Conservation (phyloP, 495 filamentous ascomycete genomes). For the Thozetella sp. region DNA sequence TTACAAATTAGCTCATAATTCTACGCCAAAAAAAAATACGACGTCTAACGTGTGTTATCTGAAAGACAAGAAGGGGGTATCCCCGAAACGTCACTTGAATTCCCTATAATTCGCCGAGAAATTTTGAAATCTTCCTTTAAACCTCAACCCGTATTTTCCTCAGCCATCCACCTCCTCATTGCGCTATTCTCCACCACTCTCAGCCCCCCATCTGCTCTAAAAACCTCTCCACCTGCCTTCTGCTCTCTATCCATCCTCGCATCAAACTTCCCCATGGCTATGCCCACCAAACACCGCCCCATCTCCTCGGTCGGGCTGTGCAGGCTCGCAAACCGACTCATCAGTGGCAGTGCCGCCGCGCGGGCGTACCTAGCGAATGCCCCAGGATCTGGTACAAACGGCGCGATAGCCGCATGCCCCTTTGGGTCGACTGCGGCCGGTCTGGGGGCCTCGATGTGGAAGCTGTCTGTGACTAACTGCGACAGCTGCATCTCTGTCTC, state of each 20-base stretch:
- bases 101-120: too few relatives aligned
- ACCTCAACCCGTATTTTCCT: too few relatives aligned
- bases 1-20: too few relatives aligned
- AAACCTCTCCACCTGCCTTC: constrained; percentile 34
- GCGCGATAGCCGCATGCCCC: constrained; percentile 48
- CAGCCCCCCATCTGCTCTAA: constrained; percentile 39
- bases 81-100: too few relatives aligned
- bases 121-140: too few relatives aligned
- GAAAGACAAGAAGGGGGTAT: too few relatives aligned
- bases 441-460: constrained; percentile 52
- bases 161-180: constrained; percentile 33
- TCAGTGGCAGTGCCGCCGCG: constrained; percentile 7
- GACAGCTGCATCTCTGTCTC: constrained; percentile 57
- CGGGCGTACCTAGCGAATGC: constrained; percentile 10
- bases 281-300: constrained; percentile 44
- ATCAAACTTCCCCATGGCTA: constrained; percentile 58
- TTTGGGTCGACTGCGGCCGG: constrained; percentile 53
- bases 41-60: too few relatives aligned
- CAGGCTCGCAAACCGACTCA: constrained; percentile 11
- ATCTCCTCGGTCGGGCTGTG: constrained; percentile 41
- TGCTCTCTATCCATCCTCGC: constrained; percentile 42
- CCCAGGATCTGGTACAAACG: constrained; percentile 36
- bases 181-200: constrained; percentile 49
- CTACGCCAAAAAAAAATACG: too few relatives aligned
- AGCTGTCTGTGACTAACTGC: constrained; percentile 29